These are phyloP conservation scores for Diplodia intermedia DNA, from an alignment of 2,329 filamentous ascomycete species.

Conservation along the genomic window DNA sequence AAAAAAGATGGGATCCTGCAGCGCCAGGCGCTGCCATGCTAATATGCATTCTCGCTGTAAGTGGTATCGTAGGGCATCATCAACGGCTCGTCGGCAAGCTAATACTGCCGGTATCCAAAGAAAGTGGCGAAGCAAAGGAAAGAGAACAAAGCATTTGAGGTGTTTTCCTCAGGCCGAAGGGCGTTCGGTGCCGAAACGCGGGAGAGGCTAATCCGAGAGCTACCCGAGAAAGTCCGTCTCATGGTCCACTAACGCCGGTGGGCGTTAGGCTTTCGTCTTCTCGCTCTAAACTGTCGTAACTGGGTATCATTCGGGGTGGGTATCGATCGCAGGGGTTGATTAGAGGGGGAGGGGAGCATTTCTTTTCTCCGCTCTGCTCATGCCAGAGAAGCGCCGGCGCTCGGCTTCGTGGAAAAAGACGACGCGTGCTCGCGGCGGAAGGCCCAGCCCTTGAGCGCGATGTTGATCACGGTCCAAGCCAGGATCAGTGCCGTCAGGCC, in stretches of 20 bases:
- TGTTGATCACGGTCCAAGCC: constrained; percentile 78
- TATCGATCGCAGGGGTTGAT: constrained; percentile 21
- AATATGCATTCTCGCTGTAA: constrained; percentile 15
- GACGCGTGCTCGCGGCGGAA: constrained; percentile 45
- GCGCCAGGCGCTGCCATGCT: constrained; percentile 9
- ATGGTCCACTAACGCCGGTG: neutral
- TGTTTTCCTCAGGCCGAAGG: neutral
- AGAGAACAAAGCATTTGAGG: constrained; percentile 11
- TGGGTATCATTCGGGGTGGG: constrained; percentile 12
- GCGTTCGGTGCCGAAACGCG: neutral
- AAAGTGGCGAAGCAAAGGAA: constrained; percentile 31
- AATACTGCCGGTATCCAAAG: constrained; percentile 35
- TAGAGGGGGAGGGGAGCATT: neutral
- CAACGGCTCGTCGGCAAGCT: constrained; percentile 22
- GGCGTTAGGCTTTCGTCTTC: neutral
- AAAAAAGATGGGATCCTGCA: constrained; percentile 16
- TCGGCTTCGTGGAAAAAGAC: constrained; percentile 1
- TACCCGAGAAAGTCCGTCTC: constrained; percentile 8
- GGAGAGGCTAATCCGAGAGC: constrained; percentile 12
- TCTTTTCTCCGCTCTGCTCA: neutral
- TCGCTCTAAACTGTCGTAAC: constrained; percentile 2
- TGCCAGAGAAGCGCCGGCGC: constrained; percentile 27
- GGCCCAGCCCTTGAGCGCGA: constrained; percentile 90
- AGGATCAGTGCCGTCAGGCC: constrained; percentile 83
- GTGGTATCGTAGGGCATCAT: constrained; percentile 31